Evolutionary conservation across 164 flowering plant genomes (phyloP).

Genomic region (Magnolia changhungtana): DNA sequence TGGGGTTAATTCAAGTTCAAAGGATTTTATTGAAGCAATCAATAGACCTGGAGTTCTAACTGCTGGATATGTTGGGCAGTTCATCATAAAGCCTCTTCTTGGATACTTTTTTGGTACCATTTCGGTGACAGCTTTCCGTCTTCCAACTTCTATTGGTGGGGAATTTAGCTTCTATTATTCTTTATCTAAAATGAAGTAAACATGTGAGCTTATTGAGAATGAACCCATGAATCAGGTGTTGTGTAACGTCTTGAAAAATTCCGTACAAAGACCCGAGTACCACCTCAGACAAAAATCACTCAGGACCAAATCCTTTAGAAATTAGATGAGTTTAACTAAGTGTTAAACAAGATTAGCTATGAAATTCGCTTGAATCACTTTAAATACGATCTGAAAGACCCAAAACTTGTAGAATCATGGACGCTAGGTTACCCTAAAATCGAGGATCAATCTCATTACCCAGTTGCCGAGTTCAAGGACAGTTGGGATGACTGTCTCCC

Average conservation of each 20-base stretch:
- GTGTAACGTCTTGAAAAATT: conserved; percentile 92
- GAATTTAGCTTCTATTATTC: neutral
- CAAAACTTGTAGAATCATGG: too few species aligned
- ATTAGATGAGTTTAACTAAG: too few species aligned
- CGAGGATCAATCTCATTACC: too few species aligned
- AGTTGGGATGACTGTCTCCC: too few species aligned
- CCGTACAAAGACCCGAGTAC: too few species aligned
- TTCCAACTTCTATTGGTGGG: conserved; percentile 79
- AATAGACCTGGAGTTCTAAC: conserved; percentile 66
- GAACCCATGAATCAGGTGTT: conserved; percentile 56
- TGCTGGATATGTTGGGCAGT: conserved; percentile 87
- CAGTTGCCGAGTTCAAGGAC: too few species aligned
- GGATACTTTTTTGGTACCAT: conserved; percentile 73
- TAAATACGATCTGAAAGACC: too few species aligned
- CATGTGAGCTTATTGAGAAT: conserved; percentile 8
- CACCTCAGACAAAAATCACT: too few species aligned
- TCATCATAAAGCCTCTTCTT: conserved; percentile 70
- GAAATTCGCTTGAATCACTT: too few species aligned
- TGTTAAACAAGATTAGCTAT: too few species aligned
- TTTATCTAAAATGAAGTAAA: neutral
- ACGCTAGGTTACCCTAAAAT: too few species aligned
- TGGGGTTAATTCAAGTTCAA: conserved; percentile 85
- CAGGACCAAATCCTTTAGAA: too few species aligned
- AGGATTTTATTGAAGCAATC: conserved; percentile 88
- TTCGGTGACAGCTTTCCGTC: conserved; percentile 56